Evolutionary conservation across 139 green algal genomes (phyloP).

Genomic region (Chlorella sp.): DNA sequence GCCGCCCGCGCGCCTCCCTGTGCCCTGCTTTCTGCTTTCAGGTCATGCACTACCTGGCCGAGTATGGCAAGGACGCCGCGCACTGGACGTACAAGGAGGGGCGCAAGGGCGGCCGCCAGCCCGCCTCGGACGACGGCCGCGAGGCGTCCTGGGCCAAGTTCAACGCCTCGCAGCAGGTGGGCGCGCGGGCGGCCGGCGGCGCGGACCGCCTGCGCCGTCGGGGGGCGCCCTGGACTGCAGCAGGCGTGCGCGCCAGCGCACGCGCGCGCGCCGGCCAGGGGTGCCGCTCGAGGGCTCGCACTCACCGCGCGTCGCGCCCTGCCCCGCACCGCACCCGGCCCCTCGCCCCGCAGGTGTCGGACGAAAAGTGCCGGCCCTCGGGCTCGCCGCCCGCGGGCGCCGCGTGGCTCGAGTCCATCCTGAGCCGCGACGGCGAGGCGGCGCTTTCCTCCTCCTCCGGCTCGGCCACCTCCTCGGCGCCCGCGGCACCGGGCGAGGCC

Average conservation of each 20-base stretch:
- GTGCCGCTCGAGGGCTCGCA: not conserved
- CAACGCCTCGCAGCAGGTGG: conserved; percentile 23
- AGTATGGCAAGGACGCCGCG: conserved; percentile 87
- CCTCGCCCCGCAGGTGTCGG: conserved; percentile 35
- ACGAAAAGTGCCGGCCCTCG: conserved; percentile 57
- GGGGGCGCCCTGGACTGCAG: not conserved
- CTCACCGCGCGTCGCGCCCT: not conserved
- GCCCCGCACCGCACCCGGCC: too few relatives aligned
- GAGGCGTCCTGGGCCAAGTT: conserved; percentile 43
- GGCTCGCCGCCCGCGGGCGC: conserved; percentile 43
- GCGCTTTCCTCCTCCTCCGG: not conserved
- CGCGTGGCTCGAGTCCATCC: conserved; percentile 27
- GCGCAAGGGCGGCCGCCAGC: conserved; percentile 2
- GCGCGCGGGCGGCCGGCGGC: not conserved
- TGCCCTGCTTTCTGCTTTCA: too few relatives aligned
- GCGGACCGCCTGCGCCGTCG: not conserved
- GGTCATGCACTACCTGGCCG: conserved; percentile 93
- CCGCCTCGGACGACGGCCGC: not conserved
- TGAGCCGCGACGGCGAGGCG: not conserved
- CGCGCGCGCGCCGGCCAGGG: not conserved
- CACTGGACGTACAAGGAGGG: conserved; percentile 98
- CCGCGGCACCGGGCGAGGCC: not conserved
- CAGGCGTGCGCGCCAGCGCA: not conserved
- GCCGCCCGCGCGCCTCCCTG: too few relatives aligned
- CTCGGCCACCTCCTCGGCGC: not conserved